These are phyloP conservation scores for Fusarium tricinctum DNA, from an alignment of 2,329 filamentous ascomycete genomes.

Conservation along the genomic window DNA sequence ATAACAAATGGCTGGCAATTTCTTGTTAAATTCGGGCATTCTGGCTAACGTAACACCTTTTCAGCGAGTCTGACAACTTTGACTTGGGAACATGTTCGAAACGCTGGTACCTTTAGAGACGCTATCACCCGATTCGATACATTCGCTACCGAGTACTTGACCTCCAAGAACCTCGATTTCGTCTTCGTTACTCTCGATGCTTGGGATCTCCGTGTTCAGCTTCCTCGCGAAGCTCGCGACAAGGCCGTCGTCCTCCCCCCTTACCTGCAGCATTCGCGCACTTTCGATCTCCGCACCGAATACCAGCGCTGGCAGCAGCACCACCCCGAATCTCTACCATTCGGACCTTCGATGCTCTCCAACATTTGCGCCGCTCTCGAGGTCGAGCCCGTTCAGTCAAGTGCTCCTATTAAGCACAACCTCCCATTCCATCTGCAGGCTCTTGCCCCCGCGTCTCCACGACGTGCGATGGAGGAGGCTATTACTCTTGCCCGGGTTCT, in stretches of 20 bases:
- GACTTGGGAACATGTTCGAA: slow-evolving; percentile 99
- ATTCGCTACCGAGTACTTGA: slow-evolving; percentile 92
- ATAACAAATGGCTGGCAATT: slow-evolving; percentile 18
- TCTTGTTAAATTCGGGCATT: slow-evolving; percentile 15
- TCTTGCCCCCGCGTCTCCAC: slow-evolving; percentile 92
- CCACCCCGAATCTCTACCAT: slow-evolving; percentile 96
- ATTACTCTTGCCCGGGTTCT: slow-evolving; percentile 94
- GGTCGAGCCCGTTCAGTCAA: slow-evolving; percentile 97
- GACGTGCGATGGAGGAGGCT: slow-evolving; percentile 97
- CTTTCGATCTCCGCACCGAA: slow-evolving; percentile 96
- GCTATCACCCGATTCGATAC: slow-evolving; percentile 95
- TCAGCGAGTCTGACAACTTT: slow-evolving; percentile 95
- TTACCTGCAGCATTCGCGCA: slow-evolving; percentile 97
- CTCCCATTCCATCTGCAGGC: slow-evolving; percentile 98
- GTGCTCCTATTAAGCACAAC: slow-evolving; percentile 98
- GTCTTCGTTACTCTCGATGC: slow-evolving; percentile 98
- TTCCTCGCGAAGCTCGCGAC: slow-evolving; percentile 96
- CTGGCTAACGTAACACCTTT: slow-evolving; percentile 43
- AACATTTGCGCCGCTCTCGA: slow-evolving; percentile 99
- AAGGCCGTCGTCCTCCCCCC: slow-evolving; percentile 97
- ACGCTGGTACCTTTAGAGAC: slow-evolving; percentile 96
- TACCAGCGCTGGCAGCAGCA: slow-evolving; percentile 99
- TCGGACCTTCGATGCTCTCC: slow-evolving; percentile 92
- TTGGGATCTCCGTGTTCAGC: slow-evolving; percentile 97
- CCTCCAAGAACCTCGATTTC: slow-evolving; percentile 93